Conservation (phyloP, 768 basidiomycete genomes). For the Krasilnikovozyma curviuscula region DNA sequence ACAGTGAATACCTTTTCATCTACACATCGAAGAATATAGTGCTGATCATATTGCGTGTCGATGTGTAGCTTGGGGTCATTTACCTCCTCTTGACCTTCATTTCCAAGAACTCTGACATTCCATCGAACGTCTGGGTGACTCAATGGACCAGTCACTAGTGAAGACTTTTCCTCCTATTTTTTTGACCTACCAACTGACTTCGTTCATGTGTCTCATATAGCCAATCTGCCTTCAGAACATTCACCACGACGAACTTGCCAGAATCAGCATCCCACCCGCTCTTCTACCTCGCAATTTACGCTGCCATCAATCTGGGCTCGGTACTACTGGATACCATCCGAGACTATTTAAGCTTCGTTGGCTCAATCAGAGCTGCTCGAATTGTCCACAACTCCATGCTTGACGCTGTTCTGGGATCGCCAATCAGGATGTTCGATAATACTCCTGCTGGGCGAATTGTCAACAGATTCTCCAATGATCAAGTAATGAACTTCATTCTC, state of each 20-base stretch:
- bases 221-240: too few species aligned
- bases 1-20: slow-evolving; percentile 46
- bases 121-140: too few species aligned
- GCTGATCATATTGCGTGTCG: too few species aligned
- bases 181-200: too few species aligned
- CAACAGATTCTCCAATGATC: slow-evolving; percentile 34
- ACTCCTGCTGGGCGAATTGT: slow-evolving; percentile 46
- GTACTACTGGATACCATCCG: not conserved
- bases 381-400: slow-evolving; percentile 35
- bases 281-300: slow-evolving; percentile 40
- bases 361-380: slow-evolving; percentile 15
- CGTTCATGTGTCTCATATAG: too few species aligned
- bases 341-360: slow-evolving; percentile 32
- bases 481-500: too few species aligned
- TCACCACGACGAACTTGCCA: not conserved
- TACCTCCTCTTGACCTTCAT: not conserved
- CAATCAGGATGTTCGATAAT: slow-evolving; percentile 57
- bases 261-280: slow-evolving; percentile 40
- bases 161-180: too few species aligned
- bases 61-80: slow-evolving; percentile 3
- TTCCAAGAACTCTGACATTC: not conserved
- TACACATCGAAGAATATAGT: slow-evolving; percentile 26
- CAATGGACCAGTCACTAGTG: too few species aligned
- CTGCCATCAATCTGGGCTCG: not conserved
- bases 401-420: slow-evolving; percentile 52